Base-by-base conservation (phyloP, 2,329 filamentous ascomycete species). In the Aspergillus fructus region DNA sequence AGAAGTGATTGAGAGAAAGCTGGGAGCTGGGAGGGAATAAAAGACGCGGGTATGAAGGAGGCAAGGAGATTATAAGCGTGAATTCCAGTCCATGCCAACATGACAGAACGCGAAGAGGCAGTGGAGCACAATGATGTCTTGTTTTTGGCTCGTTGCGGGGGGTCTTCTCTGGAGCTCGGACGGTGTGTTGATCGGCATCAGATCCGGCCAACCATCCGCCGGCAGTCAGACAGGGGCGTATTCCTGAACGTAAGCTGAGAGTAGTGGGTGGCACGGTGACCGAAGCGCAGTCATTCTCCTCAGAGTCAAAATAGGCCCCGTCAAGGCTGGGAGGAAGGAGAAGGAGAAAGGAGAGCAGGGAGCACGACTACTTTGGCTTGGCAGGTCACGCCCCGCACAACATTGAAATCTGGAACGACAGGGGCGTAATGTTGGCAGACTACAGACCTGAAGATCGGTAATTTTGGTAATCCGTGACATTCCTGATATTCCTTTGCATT, bases 51-150 rank as follows among this genome's bases (percentile, higher is more conserved):
- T 45, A 33, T n/a, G 34, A 48, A 37, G 46, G 34, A 37, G 21
- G 50, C 21, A 30, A 55, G 53, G 46, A 55, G 46, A 13, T 53
- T 53, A 53, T 53, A 55, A 49, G n/a, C 34, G 13, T 40, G 19
- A 17, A 17, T 30, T 46, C 50, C 50, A 24, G 50, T n/a, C 51
- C 51, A 53, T 48, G 42, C 15, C 23, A 40, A 19, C 51, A 53
- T 55, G 52, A 54, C 52, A 40, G 42, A 11, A 55, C 37, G 37
- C 19, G 19, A 13, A 19, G 23, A 23, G 37, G 17, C 30, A 27
- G 42, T 50, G 54, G 54, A 48, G 54, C 41, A 27, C 24, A 23
- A 53, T 58, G 55, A 53, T 53, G 55, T 53, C 34, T 52, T 53
- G 37, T 37, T 37, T 50, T 19, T 30, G 15, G 27, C 17, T 21